Base-by-base conservation (phyloP, 1,139 yeast species). In the Ashbya aceris region DNA sequence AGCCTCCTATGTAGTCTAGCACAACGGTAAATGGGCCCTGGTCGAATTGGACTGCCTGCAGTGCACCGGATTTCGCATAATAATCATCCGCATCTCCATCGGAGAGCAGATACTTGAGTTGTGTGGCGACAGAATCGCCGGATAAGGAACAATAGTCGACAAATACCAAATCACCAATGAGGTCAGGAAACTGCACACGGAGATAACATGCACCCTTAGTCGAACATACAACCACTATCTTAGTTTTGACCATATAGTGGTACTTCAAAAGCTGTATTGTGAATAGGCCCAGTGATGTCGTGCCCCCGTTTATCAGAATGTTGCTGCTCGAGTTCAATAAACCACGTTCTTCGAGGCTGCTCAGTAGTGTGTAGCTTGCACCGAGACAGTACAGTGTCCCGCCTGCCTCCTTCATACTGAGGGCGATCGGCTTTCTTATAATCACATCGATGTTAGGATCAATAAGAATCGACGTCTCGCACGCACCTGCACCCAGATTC, bases 291-390 rank as follows among this genome's bases (percentile, higher is more conserved):
- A 82, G 83, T n/a, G 80, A 68, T 1, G 93, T 76, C 4, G 84
- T 76, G 10, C 83, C 91, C 35, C 95, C 95, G 45, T 82, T 67
- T 33, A 84, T 67, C 39, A 83, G 64, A 1, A 83, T 71, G 39
- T 58, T 60, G 3, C 59, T 46, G 11, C 51, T 52, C 6, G 46
- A 45, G 27, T 56, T 56, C 40, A 65, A 60, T 48, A 49, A 47
- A 20, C 46, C 52, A 42, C 44, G 50, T 54, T 47, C 58, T 33
- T 53, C 55, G 7, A 56, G 52, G 31, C 53, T 63, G 41, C 61
- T 61, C 38, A 77, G 56, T 42, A 76, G 55, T 35, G 65, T 66
- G 48, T 58, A 65, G 0, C 86, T 85, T 1, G 86, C 68, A 7
- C 80, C 79, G 46, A 75, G 71, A 27, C 57, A 52, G 42, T 45